Conservation (phyloP, 805 yeast genomes). For the Spathaspora sp. region DNA sequence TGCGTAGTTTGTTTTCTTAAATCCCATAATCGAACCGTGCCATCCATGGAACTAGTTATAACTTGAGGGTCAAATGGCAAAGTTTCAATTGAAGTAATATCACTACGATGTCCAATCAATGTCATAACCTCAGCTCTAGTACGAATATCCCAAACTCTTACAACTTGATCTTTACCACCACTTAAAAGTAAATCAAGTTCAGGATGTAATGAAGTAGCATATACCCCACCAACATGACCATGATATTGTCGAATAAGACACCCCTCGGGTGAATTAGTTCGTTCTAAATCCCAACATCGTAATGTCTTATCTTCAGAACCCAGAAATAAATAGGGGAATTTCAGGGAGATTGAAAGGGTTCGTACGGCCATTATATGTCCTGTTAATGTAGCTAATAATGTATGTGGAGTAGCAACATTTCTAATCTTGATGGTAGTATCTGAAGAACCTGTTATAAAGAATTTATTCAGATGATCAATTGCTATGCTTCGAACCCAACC, state of each 20-base stretch:
- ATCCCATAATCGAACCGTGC: constrained; percentile 89
- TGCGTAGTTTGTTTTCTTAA: constrained; percentile 70
- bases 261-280: constrained; percentile 55
- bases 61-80: constrained; percentile 82
- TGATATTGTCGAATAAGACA: constrained; percentile 75
- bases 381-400: constrained; percentile 69
- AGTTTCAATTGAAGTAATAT: constrained; percentile 66
- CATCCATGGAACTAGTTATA: constrained; percentile 77
- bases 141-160: constrained; percentile 92
- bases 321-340: constrained; percentile 85
- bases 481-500: constrained; percentile 90
- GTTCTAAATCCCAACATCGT: constrained; percentile 94
- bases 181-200: constrained; percentile 78
- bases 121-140: constrained; percentile 72
- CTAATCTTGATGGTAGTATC: constrained; percentile 89
- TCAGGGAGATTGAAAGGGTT: constrained; percentile 64
- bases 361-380: constrained; percentile 92
- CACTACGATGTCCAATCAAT: constrained; percentile 75
- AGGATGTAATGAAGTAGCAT: constrained; percentile 82
- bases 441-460: constrained; percentile 89
- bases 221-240: constrained; percentile 91
- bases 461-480: constrained; percentile 82
- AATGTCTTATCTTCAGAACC: constrained; percentile 92
- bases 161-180: constrained; percentile 85
- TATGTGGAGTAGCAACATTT: constrained; percentile 70